A percentile compares a stretch with the other conserved stretches of the same genome.
Evolutionary conservation across 2,329 filamentous ascomycete species (phyloP).

Genomic region (Didymella keratinophila): DNA sequence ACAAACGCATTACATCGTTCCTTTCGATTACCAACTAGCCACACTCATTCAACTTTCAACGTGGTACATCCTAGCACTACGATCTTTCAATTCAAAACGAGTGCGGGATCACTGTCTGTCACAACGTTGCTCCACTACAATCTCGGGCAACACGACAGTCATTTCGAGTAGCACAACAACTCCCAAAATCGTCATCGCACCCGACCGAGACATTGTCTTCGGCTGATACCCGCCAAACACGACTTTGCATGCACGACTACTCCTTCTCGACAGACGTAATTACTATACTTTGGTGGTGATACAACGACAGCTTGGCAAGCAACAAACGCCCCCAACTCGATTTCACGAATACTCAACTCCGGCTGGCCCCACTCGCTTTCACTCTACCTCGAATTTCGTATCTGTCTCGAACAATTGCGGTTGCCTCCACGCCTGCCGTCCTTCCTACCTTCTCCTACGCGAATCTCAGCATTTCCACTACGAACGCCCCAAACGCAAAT

Average conservation of each 20-base stretch:
- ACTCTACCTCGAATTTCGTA: conserved; percentile 9
- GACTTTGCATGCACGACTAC: conserved; percentile 6
- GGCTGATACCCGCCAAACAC: conserved; percentile 10
- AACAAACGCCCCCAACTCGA: conserved; percentile 1
- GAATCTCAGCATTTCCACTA: not conserved
- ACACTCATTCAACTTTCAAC: conserved; percentile 9
- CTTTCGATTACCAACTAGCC: conserved; percentile 12
- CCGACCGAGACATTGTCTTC: conserved; percentile 2
- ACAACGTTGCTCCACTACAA: conserved; percentile 26
- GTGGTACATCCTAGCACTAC: conserved; percentile 13
- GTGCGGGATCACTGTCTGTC: conserved; percentile 17
- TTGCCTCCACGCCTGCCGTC: not conserved
- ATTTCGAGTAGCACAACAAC: conserved; percentile 23
- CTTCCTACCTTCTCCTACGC: not conserved
- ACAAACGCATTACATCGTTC: conserved; percentile 21
- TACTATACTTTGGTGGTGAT: conserved; percentile 11
- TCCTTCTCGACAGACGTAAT: conserved; percentile 2
- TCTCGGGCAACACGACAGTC: conserved; percentile 25
- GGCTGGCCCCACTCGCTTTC: conserved; percentile 14
- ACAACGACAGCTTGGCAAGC: conserved; percentile 15
- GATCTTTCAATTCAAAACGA: conserved; percentile 20
- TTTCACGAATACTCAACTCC: conserved; percentile 12
- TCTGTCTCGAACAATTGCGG: not conserved
- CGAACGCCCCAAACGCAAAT: not conserved
- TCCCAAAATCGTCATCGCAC: conserved; percentile 5